Percentiles rank a stretch among this genome's conserved stretches.
Conservation (phyloP, 345 rosid genomes). For the Rhodamnia rubescens region DNA sequence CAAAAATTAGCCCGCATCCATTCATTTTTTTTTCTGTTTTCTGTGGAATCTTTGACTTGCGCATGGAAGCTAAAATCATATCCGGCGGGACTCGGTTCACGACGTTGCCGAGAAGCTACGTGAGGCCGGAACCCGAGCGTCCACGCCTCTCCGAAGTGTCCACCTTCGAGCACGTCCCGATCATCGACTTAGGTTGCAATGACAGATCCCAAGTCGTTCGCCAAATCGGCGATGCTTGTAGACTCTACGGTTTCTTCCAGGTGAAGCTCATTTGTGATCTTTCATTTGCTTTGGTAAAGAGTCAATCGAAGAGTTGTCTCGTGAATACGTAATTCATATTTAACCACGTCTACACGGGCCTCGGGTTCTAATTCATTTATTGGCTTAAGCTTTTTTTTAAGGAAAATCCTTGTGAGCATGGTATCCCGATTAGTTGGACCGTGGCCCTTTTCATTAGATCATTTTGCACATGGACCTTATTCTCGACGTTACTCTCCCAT, state of each 20-base stretch:
- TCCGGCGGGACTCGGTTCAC: conserved; percentile 42
- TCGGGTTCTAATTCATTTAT: neutral
- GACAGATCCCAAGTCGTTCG: conserved; percentile 29
- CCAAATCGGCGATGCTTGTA: conserved; percentile 46
- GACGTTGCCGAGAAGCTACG: conserved; percentile 51
- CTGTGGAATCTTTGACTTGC: neutral
- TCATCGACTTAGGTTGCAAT: conserved; percentile 44
- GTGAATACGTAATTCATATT: neutral
- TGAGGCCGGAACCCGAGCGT: conserved; percentile 61
- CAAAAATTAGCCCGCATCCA: neutral
- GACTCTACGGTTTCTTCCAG: conserved; percentile 60
- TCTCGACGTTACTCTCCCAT: neutral
- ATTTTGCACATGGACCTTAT: neutral
- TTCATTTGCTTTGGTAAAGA: neutral
- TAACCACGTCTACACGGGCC: neutral
- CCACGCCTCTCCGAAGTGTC: conserved; percentile 54
- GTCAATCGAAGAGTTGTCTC: neutral
- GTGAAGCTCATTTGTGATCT: conserved; percentile 7
- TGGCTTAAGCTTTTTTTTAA: neutral
- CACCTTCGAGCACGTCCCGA: conserved; percentile 40
- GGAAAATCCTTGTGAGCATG: neutral
- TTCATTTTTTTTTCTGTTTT: neutral
- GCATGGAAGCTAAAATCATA: conserved; percentile 47
- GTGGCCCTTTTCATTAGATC: neutral
- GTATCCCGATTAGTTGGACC: neutral